A percentile compares a stretch with the other conserved stretches of the same genome.
Conservation (phyloP, 2,329 filamentous ascomycete species). For the Hypoxylon sp. region DNA sequence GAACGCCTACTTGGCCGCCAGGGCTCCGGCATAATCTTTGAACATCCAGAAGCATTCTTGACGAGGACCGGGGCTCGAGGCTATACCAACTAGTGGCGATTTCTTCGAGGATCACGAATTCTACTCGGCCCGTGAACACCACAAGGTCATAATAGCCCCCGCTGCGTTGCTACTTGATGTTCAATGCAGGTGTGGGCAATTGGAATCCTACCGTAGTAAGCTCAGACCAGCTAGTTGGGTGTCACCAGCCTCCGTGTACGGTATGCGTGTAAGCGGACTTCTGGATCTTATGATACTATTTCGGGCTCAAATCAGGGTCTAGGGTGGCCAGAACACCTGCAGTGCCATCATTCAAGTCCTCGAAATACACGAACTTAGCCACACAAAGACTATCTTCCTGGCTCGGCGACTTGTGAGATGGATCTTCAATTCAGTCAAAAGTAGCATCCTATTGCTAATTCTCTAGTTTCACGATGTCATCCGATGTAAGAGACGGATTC, state of each 20-base stretch:
- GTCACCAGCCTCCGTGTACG: conserved; percentile 30
- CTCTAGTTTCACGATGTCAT: conserved; percentile 4
- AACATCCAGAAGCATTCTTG: conserved; percentile 46
- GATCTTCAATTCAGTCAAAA: conserved; percentile 4
- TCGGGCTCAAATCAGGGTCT: conserved; percentile 26
- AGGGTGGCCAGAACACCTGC: conserved; percentile 13
- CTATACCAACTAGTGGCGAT: conserved; percentile 30
- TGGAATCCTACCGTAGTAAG: conserved; percentile 45
- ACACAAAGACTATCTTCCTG: conserved; percentile 6
- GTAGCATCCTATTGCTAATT: conserved; percentile 1
- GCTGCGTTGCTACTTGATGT: conserved; percentile 28
- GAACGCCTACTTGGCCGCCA: conserved; percentile 39
- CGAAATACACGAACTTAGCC: conserved; percentile 10
- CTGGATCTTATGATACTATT: conserved; percentile 31
- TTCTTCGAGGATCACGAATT: conserved; percentile 31
- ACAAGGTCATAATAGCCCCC: conserved; percentile 17
- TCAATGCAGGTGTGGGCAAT: conserved; percentile 24
- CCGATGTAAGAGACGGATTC: conserved; percentile 24
- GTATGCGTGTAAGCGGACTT: conserved; percentile 27
- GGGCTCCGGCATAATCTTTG: conserved; percentile 44
- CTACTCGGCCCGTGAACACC: conserved; percentile 26
- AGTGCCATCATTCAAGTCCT: conserved; percentile 5
- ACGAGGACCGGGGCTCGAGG: conserved; percentile 38
- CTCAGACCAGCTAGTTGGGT: conserved; percentile 30
- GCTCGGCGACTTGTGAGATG: conserved; percentile 9